These are phyloP conservation scores for Cladosporium sp. DNA, from an alignment of 2,329 filamentous ascomycete species.

Conservation along the genomic window DNA sequence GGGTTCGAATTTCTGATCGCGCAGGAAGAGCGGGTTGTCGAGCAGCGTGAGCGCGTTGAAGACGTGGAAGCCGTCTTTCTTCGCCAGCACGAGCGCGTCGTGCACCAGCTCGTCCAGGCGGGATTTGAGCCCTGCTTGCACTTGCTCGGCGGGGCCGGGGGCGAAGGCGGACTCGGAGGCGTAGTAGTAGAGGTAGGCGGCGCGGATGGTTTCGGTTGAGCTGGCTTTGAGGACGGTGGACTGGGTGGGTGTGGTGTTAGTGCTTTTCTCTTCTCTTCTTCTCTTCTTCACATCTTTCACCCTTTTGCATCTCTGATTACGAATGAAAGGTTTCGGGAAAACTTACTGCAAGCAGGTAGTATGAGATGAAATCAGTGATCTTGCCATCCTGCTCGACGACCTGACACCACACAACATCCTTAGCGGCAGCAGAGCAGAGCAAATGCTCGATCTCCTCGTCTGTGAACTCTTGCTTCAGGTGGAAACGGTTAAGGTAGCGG, in stretches of 20 bases:
- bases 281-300: too few relatives aligned
- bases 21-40: slow-evolving; percentile 90
- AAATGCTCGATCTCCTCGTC: slow-evolving; percentile 83
- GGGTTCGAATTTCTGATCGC: slow-evolving; percentile 89
- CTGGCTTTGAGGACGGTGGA: slow-evolving; percentile 83
- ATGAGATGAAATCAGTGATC: slow-evolving; percentile 95
- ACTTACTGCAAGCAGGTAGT: slow-evolving; percentile 75
- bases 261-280: too few relatives aligned
- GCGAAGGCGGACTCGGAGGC: slow-evolving; percentile 73
- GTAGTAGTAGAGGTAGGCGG: slow-evolving; percentile 97
- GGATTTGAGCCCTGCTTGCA: slow-evolving; percentile 59
- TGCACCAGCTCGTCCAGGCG: slow-evolving; percentile 76
- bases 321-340: too few relatives aligned
- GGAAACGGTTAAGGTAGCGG: slow-evolving; percentile 73
- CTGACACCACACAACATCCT: slow-evolving; percentile 90
- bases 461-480: slow-evolving; percentile 78
- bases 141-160: slow-evolving; percentile 14
- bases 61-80: slow-evolving; percentile 82
- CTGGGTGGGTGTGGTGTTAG: slow-evolving; percentile 15
- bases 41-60: slow-evolving; percentile 93
- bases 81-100: slow-evolving; percentile 84
- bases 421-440: slow-evolving; percentile 68
- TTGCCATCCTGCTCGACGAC: slow-evolving; percentile 76
- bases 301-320: too few relatives aligned
- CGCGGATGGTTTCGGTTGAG: slow-evolving; percentile 72